Base-by-base conservation (phyloP, 805 yeast species). In the Starmerella gropengiesseri region DNA sequence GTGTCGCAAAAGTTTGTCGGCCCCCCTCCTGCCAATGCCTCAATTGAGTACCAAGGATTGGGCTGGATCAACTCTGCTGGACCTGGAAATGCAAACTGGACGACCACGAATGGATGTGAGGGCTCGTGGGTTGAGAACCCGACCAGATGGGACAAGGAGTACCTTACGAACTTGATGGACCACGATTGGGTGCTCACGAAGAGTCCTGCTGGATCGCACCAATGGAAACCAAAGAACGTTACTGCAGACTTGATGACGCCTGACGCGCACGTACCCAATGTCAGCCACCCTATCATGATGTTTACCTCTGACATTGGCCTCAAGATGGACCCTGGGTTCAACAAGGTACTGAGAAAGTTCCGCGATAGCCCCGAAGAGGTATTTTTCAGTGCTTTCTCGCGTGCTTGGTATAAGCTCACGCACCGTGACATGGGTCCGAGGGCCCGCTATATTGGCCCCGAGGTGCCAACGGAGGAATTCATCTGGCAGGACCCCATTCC, bases 401-500 rank as follows among this genome's bases (percentile, higher is more conserved):
- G 46, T 26, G 52, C 52, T 3, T 48, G 52, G 52, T 48, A 31
- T 41, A 48, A 48, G 42, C 46, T 48, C 16, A 48, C 35, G n/a
- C 52, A 48, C 37, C 49, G 52, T 28, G 52, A 48, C 32, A 33
- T 48, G 50, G 52, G 52, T 19, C 52, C 52, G 13, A 36, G 31
- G 41, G 21, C 41, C n/a, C 47, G 52, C 26, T 36, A 46, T 32
- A 8, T 46, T 17, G 52, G 52, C 30, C 52, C 52, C 13, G 52
- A 48, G 35, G 47, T 46, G 7, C 49, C 49, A 7, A 17, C 21
- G 25, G 30, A 38, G 27, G 45, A 41, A 23, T 42, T 37, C 18
- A 42, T 46, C 26, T 48, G 49, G 50, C 52, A 48, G 40, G 52
- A 48, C 32, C 52, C 52, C 17, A 27, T 48, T n/a, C 52, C 52